Evolutionary conservation across 768 basidiomycete genomes (phyloP).

Genomic region (Heimioporus sp.): DNA sequence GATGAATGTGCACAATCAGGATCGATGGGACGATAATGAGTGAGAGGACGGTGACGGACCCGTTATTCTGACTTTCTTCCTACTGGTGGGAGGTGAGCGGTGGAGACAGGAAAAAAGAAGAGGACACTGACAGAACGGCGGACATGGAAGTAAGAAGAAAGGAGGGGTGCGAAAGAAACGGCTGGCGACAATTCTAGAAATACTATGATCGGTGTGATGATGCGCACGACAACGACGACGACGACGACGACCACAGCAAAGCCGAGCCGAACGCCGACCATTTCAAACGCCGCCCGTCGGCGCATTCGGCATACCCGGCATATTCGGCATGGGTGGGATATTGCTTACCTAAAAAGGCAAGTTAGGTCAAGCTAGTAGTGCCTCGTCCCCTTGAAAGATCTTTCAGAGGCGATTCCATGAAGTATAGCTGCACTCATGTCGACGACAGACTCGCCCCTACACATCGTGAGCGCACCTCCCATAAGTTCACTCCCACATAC

Average conservation of each 20-base stretch:
- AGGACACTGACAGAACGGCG: slow-evolving; percentile 25
- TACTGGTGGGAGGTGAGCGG: slow-evolving; percentile 31
- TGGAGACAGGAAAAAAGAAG: neutral
- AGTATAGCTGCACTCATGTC: slow-evolving; percentile 21
- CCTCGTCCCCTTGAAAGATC: neutral
- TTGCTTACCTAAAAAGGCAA: too few relatives aligned
- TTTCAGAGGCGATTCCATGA: too few relatives aligned
- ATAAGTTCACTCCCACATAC: slow-evolving; percentile 2
- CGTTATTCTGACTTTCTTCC: slow-evolving; percentile 78
- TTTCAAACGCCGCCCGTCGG: slow-evolving; percentile 32
- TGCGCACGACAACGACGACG: slow-evolving; percentile 12
- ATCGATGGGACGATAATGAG: neutral
- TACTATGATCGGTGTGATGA: neutral
- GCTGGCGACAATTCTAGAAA: neutral
- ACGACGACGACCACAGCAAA: slow-evolving; percentile 10
- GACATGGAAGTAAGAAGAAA: slow-evolving; percentile 23
- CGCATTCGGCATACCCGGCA: slow-evolving; percentile 23
- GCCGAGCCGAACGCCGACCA: slow-evolving; percentile 9
- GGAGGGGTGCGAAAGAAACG: neutral
- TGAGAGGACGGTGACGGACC: slow-evolving; percentile 42
- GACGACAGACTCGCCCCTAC: slow-evolving; percentile 47
- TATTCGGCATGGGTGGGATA: slow-evolving; percentile 13
- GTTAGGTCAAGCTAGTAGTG: neutral
- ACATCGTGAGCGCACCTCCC: slow-evolving; percentile 37
- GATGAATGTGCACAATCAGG: slow-evolving; percentile 1